Conservation (phyloP, 192 early-diverging fungal genomes). For the Linderina pennispora region DNA sequence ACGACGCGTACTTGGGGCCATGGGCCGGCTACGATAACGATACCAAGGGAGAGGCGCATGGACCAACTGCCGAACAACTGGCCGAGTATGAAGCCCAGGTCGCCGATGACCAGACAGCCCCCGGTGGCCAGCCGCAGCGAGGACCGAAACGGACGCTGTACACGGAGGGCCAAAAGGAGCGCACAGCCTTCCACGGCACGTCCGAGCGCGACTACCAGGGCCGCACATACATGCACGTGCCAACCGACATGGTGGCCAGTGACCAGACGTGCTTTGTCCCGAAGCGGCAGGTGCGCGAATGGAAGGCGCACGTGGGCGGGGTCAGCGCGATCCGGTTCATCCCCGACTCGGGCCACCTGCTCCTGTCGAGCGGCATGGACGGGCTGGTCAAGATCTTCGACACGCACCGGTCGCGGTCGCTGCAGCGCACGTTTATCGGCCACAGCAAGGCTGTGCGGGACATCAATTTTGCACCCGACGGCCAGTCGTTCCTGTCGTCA, state of each 20-base stretch:
- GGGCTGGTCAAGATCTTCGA: constrained; percentile 95
- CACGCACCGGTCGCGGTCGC: constrained; percentile 82
- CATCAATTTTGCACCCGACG: constrained; percentile 85
- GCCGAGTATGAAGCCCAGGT: constrained; percentile 32
- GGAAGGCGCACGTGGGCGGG: constrained; percentile 87
- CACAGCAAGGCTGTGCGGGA: constrained; percentile 93
- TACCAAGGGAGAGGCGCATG: constrained; percentile 51
- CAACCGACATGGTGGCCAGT: constrained; percentile 80
- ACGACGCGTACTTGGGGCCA: constrained; percentile 77
- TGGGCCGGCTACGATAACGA: constrained; percentile 95
- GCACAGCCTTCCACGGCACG: constrained; percentile 81
- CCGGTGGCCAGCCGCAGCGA: neutral
- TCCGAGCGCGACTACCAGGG: constrained; percentile 86
- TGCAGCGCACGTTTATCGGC: constrained; percentile 81
- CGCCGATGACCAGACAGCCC: constrained; percentile 1
- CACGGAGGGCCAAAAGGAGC: constrained; percentile 58
- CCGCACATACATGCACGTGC: constrained; percentile 93
- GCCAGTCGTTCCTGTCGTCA: constrained; percentile 75
- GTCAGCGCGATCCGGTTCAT: constrained; percentile 89
- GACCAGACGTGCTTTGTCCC: constrained; percentile 79
- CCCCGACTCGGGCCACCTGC: constrained; percentile 82
- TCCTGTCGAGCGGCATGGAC: constrained; percentile 92
- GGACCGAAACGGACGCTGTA: constrained; percentile 12
- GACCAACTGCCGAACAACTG: constrained; percentile 50
- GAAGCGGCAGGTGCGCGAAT: constrained; percentile 82